Evolutionary conservation across 176 grass and related monocot genomes (phyloP).

Genomic region (Cenchrus americanus): DNA sequence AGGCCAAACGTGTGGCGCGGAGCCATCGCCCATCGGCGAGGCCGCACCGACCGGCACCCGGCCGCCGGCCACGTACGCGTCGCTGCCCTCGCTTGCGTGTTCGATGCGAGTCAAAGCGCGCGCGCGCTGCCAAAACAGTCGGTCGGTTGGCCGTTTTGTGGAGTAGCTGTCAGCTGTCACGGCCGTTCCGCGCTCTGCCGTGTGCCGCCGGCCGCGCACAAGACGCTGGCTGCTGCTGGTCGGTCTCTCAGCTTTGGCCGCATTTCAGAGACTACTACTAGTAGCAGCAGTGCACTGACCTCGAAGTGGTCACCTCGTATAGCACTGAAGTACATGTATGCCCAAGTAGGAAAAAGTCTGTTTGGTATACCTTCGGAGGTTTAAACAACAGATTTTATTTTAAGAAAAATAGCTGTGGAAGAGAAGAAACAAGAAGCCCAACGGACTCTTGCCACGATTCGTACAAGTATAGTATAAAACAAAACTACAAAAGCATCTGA

Average conservation of each 20-base stretch:
- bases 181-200: background rate
- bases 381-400: no score
- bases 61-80: background rate
- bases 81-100: background rate
- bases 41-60: background rate
- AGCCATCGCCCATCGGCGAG: background rate
- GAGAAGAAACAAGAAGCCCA: no score
- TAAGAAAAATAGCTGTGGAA: no score
- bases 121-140: background rate
- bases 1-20: background rate
- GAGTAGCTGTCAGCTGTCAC: background rate
- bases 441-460: no score
- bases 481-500: background rate
- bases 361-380: no score
- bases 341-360: no score
- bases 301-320: background rate
- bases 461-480: no score
- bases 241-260: background rate
- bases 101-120: background rate
- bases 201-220: background rate
- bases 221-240: background rate
- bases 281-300: background rate
- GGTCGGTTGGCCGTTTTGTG: background rate
- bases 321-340: no score
- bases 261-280: background rate